Evolutionary conservation across 257 asterid genomes (phyloP).

Genomic region (Solanum dulcamara): DNA sequence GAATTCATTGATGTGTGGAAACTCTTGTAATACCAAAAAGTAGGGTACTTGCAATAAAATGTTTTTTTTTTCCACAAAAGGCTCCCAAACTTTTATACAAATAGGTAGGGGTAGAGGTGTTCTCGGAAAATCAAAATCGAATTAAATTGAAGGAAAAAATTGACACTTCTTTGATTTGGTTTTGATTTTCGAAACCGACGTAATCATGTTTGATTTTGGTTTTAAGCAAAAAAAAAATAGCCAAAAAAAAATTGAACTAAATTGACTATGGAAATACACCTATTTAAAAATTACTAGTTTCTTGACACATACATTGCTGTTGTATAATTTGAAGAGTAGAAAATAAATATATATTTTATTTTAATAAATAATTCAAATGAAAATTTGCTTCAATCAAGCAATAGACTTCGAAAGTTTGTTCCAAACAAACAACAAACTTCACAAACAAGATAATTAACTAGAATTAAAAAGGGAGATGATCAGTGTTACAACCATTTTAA

Average conservation of each 20-base stretch:
- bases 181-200: not conserved
- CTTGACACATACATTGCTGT: not conserved
- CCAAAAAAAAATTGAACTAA: not conserved
- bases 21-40: not conserved
- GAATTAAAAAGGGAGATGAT: no score
- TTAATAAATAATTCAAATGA: not conserved
- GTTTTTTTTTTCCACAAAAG: not conserved
- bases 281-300: not conserved
- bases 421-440: not conserved
- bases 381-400: not conserved
- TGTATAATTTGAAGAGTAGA: not conserved
- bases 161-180: not conserved
- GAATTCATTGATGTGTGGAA: not conserved
- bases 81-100: not conserved
- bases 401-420: not conserved
- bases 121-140: not conserved
- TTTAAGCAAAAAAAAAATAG: not conserved
- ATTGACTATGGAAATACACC: not conserved
- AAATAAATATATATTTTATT: not conserved
- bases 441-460: not conserved
- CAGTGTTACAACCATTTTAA: not conserved
- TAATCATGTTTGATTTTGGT: not conserved
- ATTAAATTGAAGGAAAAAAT: not conserved
- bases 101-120: not conserved
- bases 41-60: not conserved